Conservation (phyloP, 768 basidiomycete species). For the Lactarius hengduanensis region DNA sequence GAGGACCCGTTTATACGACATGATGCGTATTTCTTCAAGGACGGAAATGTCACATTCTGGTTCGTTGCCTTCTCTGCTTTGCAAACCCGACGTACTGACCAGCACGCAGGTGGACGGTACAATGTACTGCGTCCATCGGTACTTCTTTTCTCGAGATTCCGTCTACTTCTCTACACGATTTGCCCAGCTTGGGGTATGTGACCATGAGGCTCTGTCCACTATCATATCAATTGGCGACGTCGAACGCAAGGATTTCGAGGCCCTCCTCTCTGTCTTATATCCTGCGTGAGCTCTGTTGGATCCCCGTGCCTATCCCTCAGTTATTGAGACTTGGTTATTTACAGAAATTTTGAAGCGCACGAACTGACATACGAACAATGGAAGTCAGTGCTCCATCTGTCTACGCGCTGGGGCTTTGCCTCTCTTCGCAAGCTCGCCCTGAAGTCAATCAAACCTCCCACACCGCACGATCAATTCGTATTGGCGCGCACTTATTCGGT, state of each 20-base stretch:
- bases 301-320: not conserved
- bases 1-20: constrained; percentile 12
- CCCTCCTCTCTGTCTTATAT: constrained; percentile 28
- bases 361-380: constrained; percentile 30
- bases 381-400: constrained; percentile 33
- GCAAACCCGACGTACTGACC: not conserved
- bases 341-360: constrained; percentile 3
- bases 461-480: constrained; percentile 16
- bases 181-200: not conserved
- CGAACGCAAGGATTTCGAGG: constrained; percentile 24
- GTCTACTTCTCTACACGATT: constrained; percentile 16
- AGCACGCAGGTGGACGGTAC: constrained; percentile 10
- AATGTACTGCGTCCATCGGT: constrained; percentile 20
- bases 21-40: constrained; percentile 20
- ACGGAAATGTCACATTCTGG: constrained; percentile 27
- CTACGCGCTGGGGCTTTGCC: constrained; percentile 35
- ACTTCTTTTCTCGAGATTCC: constrained; percentile 22
- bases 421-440: constrained; percentile 29
- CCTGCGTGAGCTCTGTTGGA: constrained; percentile 18
- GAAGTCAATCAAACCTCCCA: not conserved
- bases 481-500: constrained; percentile 20
- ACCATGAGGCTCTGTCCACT: constrained; percentile 8
- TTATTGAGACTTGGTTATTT: not conserved
- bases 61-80: not conserved
- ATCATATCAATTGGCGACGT: constrained; percentile 17